phyloP scores from a whole-genome alignment of 1,284 basidiomycete species.

The Leccinum griseonigrum region DNA sequence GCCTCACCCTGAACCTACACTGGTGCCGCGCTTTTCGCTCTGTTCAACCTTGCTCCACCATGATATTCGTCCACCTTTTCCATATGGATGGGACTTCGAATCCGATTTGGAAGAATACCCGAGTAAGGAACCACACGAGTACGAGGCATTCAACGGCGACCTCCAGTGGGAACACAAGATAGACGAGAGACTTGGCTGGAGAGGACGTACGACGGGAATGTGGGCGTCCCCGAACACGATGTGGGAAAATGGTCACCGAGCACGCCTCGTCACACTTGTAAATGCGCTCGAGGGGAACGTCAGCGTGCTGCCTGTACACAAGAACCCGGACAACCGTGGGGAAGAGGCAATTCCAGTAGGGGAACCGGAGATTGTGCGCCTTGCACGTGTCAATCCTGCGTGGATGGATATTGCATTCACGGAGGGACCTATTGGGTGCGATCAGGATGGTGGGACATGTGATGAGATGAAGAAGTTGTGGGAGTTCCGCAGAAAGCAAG shows the following conservation, averaged over 20 bases:
- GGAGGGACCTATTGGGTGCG: slow-evolving; percentile 46
- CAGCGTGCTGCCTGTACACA: slow-evolving; percentile 19
- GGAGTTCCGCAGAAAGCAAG: slow-evolving; percentile 46
- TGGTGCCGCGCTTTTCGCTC: slow-evolving; percentile 58
- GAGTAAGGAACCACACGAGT: neutral
- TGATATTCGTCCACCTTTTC: slow-evolving; percentile 57
- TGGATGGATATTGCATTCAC: slow-evolving; percentile 61
- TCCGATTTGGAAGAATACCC: slow-evolving; percentile 9
- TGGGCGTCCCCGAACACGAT: slow-evolving; percentile 39
- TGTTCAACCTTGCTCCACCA: slow-evolving; percentile 56
- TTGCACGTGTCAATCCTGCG: slow-evolving; percentile 44
- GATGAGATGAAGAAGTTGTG: slow-evolving; percentile 42
- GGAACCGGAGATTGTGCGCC: slow-evolving; percentile 33
- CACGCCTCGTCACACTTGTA: slow-evolving; percentile 36
- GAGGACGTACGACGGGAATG: slow-evolving; percentile 68
- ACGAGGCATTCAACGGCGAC: slow-evolving; percentile 40
- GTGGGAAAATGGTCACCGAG: slow-evolving; percentile 54
- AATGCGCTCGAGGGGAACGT: slow-evolving; percentile 35
- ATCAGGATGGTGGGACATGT: slow-evolving; percentile 39
- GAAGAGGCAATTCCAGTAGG: slow-evolving; percentile 39
- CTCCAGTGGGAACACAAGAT: slow-evolving; percentile 54
- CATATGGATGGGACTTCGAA: slow-evolving; percentile 42
- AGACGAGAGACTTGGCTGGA: slow-evolving; percentile 59
- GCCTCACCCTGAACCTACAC: slow-evolving; percentile 43
- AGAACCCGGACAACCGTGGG: neutral